These are phyloP conservation scores for Termitomyces sp. DNA, from an alignment of 768 basidiomycete species.

Conservation along the genomic window DNA sequence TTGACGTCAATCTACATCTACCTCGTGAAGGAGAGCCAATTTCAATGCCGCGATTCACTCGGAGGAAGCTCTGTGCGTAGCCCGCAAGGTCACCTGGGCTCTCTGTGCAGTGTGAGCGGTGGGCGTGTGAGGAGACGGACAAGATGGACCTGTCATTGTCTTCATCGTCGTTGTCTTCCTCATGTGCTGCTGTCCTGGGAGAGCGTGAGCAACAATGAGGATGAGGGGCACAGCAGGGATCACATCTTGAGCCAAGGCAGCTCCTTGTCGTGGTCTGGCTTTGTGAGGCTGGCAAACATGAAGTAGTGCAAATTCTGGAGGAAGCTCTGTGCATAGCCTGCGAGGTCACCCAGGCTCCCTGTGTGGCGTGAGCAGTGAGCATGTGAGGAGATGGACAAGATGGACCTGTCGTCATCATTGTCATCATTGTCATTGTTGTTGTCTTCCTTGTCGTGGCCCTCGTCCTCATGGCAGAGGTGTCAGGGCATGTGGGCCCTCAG, in stretches of 20 bases:
- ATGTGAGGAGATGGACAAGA: too few species aligned
- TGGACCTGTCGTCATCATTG: background rate
- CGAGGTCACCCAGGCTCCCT: slow-evolving; percentile 22
- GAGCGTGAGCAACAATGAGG: background rate
- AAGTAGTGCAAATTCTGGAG: slow-evolving; percentile 96
- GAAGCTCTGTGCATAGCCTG: slow-evolving; percentile 52
- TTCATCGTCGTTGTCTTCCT: too few species aligned
- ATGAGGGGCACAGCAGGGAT: background rate
- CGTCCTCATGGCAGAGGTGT: background rate
- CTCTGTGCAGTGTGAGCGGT: too few species aligned
- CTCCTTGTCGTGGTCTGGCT: slow-evolving; percentile 85
- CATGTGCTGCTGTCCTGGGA: slow-evolving; percentile 80
- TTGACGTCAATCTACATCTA: too few species aligned
- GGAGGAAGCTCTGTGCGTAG: too few species aligned
- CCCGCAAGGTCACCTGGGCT: too few species aligned
- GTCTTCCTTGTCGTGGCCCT: background rate
- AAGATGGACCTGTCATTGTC: too few species aligned
- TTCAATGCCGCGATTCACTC: background rate
- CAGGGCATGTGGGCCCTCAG: too few species aligned
- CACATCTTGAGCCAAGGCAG: slow-evolving; percentile 75
- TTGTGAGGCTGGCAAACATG: slow-evolving; percentile 89
- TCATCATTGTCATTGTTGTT: background rate
- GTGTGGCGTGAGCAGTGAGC: too few species aligned
- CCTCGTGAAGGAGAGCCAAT: background rate
- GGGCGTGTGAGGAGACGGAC: too few species aligned